These are phyloP conservation scores for Phytopythium aichiense DNA, from an alignment of 352 stramenopile species.

Conservation along the genomic window DNA sequence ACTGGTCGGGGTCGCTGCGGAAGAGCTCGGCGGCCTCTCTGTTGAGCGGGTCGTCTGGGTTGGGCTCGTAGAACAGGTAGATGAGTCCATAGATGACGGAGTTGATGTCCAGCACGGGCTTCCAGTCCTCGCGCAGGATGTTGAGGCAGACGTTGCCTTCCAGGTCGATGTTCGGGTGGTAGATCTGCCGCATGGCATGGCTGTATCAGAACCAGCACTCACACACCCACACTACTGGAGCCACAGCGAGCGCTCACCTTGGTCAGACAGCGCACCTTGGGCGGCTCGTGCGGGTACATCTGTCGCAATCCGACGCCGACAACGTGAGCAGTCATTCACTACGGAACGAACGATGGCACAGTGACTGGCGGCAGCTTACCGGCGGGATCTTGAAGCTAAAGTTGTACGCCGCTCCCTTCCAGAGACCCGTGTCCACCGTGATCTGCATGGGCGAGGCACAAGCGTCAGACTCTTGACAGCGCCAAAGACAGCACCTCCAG, in stretches of 20 bases:
- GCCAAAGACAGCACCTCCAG: neutral
- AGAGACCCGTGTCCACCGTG: conserved; percentile 94
- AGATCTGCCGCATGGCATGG: conserved; percentile 79
- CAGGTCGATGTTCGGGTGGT: conserved; percentile 98
- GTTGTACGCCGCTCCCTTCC: conserved; percentile 95
- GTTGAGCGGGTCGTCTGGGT: conserved; percentile 98
- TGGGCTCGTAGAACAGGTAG: conserved; percentile 99
- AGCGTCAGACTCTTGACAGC: conserved; percentile 11
- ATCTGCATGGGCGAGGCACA: conserved; percentile 55
- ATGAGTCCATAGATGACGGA: conserved; percentile 99
- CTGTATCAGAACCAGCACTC: neutral
- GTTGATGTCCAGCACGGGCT: conserved; percentile 98
- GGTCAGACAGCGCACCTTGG: conserved; percentile 96
- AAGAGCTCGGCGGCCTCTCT: conserved; percentile 96
- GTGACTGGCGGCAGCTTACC: conserved; percentile 31
- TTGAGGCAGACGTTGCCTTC: conserved; percentile 98
- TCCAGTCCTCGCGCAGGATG: conserved; percentile 98
- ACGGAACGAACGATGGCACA: neutral
- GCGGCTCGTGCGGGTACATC: conserved; percentile 96
- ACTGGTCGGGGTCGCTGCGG: conserved; percentile 91
- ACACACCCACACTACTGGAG: neutral
- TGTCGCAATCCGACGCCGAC: conserved; percentile 17
- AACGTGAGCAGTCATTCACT: neutral
- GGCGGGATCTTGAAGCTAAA: conserved; percentile 98
- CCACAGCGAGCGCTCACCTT: conserved; percentile 55